Evolutionary conservation across 345 rosid species (phyloP).

Genomic region (Garcia nutans): DNA sequence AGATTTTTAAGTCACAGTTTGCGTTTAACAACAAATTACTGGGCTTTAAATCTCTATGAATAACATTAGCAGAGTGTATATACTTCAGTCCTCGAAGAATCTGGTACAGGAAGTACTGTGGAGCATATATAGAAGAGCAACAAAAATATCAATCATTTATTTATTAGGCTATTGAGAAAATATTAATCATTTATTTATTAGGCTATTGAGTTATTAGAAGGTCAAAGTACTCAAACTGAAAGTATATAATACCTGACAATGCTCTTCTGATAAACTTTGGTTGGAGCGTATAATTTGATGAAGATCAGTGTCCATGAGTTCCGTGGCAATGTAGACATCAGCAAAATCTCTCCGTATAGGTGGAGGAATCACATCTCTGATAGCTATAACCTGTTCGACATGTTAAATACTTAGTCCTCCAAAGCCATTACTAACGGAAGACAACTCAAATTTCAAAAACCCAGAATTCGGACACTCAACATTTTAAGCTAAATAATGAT

Average conservation of each 20-base stretch:
- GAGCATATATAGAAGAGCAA: conserved; percentile 3
- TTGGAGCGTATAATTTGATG: conserved; percentile 92
- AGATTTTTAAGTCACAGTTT: conserved; percentile 87
- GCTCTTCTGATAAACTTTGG: conserved; percentile 87
- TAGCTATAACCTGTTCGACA: conserved; percentile 60
- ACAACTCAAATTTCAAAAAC: not conserved
- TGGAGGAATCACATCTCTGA: conserved; percentile 94
- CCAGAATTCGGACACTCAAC: not conserved
- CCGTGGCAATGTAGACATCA: conserved; percentile 83
- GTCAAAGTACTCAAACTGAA: not conserved
- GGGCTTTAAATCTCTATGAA: conserved; percentile 93
- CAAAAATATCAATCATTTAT: not conserved
- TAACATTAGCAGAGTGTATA: conserved; percentile 92
- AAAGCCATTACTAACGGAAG: not conserved
- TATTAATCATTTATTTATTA: conserved; percentile 1
- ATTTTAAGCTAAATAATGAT: not conserved
- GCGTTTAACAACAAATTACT: conserved; percentile 87
- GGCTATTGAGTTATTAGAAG: conserved; percentile 5
- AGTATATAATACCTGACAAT: conserved; percentile 68
- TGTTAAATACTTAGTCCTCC: conserved; percentile 8
- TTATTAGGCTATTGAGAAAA: conserved; percentile 1
- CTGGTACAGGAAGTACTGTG: conserved; percentile 95
- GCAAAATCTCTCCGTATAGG: conserved; percentile 73
- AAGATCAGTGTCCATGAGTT: conserved; percentile 96
- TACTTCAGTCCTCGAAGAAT: conserved; percentile 90